Evolutionary conservation across 2,329 filamentous ascomycete genomes (phyloP), one percentile per base, ranked within the genome.

Genomic region (Epichloe gansuensis): DNA sequence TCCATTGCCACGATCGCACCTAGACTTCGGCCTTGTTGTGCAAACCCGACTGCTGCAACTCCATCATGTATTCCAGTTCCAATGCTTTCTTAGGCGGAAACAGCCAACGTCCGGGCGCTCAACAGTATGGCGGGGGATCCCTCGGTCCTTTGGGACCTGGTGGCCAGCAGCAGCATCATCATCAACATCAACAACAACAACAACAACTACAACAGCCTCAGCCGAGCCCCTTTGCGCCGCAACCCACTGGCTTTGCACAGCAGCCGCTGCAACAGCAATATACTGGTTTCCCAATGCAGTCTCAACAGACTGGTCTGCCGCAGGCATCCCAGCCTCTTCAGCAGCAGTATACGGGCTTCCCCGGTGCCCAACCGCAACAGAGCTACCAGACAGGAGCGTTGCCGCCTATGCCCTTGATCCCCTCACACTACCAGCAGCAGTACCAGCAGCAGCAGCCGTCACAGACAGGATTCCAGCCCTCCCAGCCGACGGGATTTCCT

Each of bases 51-150:
- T 38, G 41, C 27, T 31, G 23, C 21, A 40, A 40, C 46, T 48
- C 54, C 58, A 56, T 63, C 70, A 96, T 96, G 91, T 97, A 88
- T 73, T 93, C 89, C 59, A 88, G 85, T 67, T 87, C 88, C 59
- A 94, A 87, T 74, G 84, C 87, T 58, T 96, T 84, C 69, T 72
- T 95, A 63, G 89, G 89, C 69, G 80, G 77, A 68, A 88, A 84
- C 66, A 85, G 77, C 74, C 80, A 85, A 66, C 85, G 83, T 55
- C 86, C 85, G 48, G 81, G 81, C 51, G 78, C 80, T 58, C 75
- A 75, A 57, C 81, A 68, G 53, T 66, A 65, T 61, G 64, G 61
- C 35, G 48, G 35, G 35, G 17, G 48, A 31, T 4, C n/a, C n/a
- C 2, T 52, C 41, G 78, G 62, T 81, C 77, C 63, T 78, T 74